Percentiles rank a stretch among this genome's conserved stretches.
Evolutionary conservation across 148 eudicot species (phyloP).

Genomic region (Amaranthus palmeri): DNA sequence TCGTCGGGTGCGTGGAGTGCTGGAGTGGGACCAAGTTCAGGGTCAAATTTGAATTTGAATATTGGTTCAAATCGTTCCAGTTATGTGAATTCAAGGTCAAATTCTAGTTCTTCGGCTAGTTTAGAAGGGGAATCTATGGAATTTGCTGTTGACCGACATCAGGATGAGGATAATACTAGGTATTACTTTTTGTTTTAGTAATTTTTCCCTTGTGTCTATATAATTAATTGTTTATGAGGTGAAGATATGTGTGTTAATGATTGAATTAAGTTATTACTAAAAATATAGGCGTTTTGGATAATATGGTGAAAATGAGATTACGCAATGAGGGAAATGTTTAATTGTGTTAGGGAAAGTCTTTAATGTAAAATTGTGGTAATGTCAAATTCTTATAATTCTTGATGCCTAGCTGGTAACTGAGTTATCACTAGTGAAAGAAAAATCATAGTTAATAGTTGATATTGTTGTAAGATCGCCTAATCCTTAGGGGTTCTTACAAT

Average conservation of each 20-base stretch:
- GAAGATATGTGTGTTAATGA: background rate
- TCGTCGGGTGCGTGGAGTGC: constrained; percentile 19
- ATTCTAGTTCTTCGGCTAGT: constrained; percentile 53
- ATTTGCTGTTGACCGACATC: constrained; percentile 29
- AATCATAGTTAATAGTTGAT: too few species aligned
- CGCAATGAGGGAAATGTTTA: background rate
- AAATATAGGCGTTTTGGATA: background rate
- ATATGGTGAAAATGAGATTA: background rate
- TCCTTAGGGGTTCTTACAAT: too few species aligned
- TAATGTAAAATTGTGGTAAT: background rate
- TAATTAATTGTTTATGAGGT: background rate
- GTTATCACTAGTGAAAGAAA: too few species aligned
- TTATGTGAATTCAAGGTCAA: constrained; percentile 26
- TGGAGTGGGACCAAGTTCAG: constrained; percentile 4
- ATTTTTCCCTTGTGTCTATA: background rate
- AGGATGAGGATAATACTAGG: constrained; percentile 63
- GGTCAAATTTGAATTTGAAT: constrained; percentile 13
- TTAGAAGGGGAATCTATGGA: constrained; percentile 41
- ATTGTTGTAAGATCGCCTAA: too few species aligned
- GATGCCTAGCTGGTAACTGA: too few species aligned
- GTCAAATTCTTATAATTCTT: background rate
- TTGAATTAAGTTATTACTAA: background rate
- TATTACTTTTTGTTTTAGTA: constrained; percentile 8
- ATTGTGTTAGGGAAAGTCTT: background rate
- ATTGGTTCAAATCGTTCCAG: constrained; percentile 3